Base-by-base conservation (phyloP, 169 alveolate genomes). In the Theileria sp. region DNA sequence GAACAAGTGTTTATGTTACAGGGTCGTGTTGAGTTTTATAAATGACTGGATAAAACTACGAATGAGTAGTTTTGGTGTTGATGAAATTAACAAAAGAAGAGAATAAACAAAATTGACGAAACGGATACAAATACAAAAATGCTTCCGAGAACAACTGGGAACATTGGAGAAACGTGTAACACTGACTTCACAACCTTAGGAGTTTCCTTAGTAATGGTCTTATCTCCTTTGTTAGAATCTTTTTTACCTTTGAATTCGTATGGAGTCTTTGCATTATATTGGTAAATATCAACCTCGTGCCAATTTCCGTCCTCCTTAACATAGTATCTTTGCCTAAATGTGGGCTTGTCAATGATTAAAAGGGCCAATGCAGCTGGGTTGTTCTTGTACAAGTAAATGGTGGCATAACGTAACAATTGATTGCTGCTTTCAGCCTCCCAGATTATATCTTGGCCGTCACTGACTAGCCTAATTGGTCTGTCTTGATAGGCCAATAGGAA, bases 141-240 rank as follows among this genome's bases (percentile, higher is more conserved):
- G 23, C 28, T n/a, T 3, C 72, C 72, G 9, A 64, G 72, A 28
- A 64, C 25, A 32, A 64, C 72, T 23, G 72, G 72, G 51, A 64
- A 32, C 72, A 64, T 64, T 19, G 44, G 34, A 26, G 72, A 64
- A 15, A 64, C 72, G 38, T 64, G 38, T 6, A 23, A 21, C 4
- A n/a, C 72, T 64, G 28, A 17, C 50, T 64, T 44, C 4, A 13
- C 17, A 44, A 8, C 49, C 51, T 64, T 30, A 17, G 38, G 23
- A 21, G 34, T 21, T 15, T 64, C 51, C 50, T 64, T 26, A 32
- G 36, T 32, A 21, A n/a, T 34, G 38, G 3, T 23, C 13, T 15
- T n/a, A 17, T 64, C 38, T 10, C 26, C 25, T 13, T 23, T 10
- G 3, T 23, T 38, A 9, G 5, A 28, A 32, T 64, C 38, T n/a